These are phyloP conservation scores for Sporopachydermia quercuum DNA, from an alignment of 805 yeast species.

Conservation along the genomic window DNA sequence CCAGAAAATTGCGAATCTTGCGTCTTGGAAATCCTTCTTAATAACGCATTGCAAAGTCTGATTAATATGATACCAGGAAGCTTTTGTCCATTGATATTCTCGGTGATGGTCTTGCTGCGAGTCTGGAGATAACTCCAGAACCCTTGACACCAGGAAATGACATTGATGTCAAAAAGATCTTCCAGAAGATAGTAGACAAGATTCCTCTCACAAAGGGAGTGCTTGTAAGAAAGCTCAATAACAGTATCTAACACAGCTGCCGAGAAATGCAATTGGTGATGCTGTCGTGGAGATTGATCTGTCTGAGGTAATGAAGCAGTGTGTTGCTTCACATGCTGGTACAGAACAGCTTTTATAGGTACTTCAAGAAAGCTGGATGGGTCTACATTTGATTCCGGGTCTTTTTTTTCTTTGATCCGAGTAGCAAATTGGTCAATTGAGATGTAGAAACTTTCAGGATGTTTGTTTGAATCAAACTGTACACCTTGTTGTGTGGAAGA, in stretches of 20 bases:
- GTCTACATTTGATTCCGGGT: background rate
- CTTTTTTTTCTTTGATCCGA: background rate
- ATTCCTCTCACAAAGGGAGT: background rate
- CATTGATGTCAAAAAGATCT: constrained; percentile 17
- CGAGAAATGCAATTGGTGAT: background rate
- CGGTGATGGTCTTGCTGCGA: constrained; percentile 7
- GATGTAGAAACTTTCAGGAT: background rate
- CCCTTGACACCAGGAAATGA: constrained; percentile 18
- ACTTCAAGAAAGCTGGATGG: background rate
- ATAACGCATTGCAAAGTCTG: constrained; percentile 19
- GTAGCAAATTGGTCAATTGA: background rate
- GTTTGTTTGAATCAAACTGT: background rate
- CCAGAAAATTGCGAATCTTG: constrained; percentile 20
- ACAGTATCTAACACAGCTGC: constrained; percentile 1
- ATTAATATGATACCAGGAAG: constrained; percentile 21
- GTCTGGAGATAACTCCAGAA: constrained; percentile 20
- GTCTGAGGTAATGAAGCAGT: no score
- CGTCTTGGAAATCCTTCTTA: constrained; percentile 18
- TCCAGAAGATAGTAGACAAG: constrained; percentile 12
- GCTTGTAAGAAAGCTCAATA: background rate
- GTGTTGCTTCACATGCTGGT: background rate
- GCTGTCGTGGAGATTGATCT: background rate
- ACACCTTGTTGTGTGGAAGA: no score
- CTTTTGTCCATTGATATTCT: constrained; percentile 13
- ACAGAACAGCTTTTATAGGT: background rate